phyloP scores from a whole-genome alignment of 2,329 filamentous ascomycete genomes.

The Cadophora sp. region DNA sequence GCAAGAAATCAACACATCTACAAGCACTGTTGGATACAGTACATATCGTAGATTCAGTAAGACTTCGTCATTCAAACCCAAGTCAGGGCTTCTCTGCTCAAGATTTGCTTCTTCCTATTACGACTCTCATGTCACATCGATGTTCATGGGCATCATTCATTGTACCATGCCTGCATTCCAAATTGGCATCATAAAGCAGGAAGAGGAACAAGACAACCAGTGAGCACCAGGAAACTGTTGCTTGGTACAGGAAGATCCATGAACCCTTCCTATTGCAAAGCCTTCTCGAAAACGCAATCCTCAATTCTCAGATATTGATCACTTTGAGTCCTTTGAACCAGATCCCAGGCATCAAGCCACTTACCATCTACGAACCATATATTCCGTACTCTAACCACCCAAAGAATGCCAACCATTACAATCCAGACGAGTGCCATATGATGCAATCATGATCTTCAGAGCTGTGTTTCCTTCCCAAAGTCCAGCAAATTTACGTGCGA shows the following conservation, averaged over 20 bases:
- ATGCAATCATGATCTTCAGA: conserved; percentile 3
- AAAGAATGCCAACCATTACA: conserved; percentile 14
- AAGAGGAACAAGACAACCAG: neutral
- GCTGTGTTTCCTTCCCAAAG: conserved; percentile 1
- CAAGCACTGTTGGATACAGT: too few species aligned
- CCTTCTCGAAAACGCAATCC: neutral
- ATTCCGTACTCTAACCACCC: conserved; percentile 6
- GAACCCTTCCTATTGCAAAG: neutral
- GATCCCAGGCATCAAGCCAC: neutral
- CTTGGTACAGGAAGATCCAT: neutral
- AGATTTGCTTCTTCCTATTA: too few species aligned
- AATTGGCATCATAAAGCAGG: neutral
- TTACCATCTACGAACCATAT: neutral
- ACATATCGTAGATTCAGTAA: too few species aligned
- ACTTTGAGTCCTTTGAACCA: neutral
- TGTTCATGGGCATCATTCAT: neutral
- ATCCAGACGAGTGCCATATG: neutral
- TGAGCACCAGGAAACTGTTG: neutral
- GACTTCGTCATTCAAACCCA: too few species aligned
- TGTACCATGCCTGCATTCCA: neutral
- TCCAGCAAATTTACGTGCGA: neutral
- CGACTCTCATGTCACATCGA: neutral
- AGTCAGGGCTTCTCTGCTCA: too few species aligned
- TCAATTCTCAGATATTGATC: neutral
- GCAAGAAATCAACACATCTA: too few species aligned